Percentiles rank a stretch among this genome's conserved stretches.
phyloP scores from a whole-genome alignment of 1,284 basidiomycete species.

The Leccinum subfulvum region DNA sequence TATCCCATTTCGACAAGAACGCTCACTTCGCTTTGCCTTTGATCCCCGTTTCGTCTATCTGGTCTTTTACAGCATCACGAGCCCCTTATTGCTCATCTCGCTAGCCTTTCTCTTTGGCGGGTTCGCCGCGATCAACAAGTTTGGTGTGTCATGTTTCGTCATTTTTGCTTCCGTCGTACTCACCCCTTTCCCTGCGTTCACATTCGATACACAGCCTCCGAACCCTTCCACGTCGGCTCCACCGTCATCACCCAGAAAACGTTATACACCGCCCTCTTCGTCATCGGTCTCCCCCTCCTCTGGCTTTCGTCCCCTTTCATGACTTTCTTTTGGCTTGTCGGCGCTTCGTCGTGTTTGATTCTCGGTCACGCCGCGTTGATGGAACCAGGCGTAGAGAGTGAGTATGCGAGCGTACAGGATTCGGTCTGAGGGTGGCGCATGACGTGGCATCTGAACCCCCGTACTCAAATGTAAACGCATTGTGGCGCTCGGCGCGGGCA shows the following conservation, averaged over 20 bases:
- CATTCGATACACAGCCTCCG: constrained; percentile 51
- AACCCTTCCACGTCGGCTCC: constrained; percentile 77
- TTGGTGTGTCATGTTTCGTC: constrained; percentile 56
- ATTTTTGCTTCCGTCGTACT: constrained; percentile 1
- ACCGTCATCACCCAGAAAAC: constrained; percentile 80
- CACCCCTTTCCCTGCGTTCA: constrained; percentile 3
- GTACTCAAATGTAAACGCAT: neutral
- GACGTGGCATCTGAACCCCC: neutral
- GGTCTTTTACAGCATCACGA: constrained; percentile 57
- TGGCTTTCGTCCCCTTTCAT: constrained; percentile 66
- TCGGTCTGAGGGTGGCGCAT: constrained; percentile 41
- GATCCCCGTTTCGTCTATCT: neutral
- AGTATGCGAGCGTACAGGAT: constrained; percentile 78
- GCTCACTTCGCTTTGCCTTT: neutral
- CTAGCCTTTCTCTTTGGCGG: constrained; percentile 90
- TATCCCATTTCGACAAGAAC: neutral
- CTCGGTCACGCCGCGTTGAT: constrained; percentile 79
- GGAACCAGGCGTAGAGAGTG: constrained; percentile 88
- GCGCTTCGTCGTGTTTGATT: constrained; percentile 73
- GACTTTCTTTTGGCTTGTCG: constrained; percentile 79
- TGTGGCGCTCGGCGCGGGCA: neutral
- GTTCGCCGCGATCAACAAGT: constrained; percentile 87
- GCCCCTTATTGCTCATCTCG: constrained; percentile 78
- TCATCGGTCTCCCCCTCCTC: constrained; percentile 73
- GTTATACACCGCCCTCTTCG: constrained; percentile 78